Evolutionary conservation across 2,329 filamentous ascomycete species (phyloP), one percentile per base, ranked within the genome.

Genomic region (Stemphylium lycopersici): DNA sequence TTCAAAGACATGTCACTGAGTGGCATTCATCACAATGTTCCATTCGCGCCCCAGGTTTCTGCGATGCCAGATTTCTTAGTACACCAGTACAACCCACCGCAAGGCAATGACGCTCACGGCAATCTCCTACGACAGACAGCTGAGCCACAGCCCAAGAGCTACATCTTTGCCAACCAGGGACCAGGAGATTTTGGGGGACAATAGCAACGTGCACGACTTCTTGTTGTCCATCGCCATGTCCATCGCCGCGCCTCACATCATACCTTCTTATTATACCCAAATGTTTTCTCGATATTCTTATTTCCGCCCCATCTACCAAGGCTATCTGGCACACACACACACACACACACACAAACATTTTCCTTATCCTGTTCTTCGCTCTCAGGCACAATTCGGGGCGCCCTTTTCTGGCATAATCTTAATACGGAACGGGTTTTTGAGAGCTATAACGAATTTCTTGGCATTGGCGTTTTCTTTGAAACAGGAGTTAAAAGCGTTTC

Each of bases 91-190:
- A 75, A 68, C 26, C 78, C 79, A 18, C 78, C 79, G 16, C 71
- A 76, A 13, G 73, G 73, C n/a, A 58, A 72, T 24, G 77, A 67
- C 41, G 47, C 75, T 39, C 62, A 70, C 41, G 64, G 61, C 42
- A 62, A 62, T 11, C 42, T 69, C 11, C 52, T 68, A 32, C 69
- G 68, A n/a, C 65, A 66, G 29, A 59, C 65, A 20, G 61, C 58
- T 7, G 72, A 74, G 48, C 65, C 68, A n/a, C 65, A 72, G 56
- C 61, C 75, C 2, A 81, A 80, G 66, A 79, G 72, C 52, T 81
- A 79, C 59, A 77, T 78, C 13, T 81, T 81, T 51, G 76, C 78
- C 40, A 80, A 80, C 43, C 76, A 79, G 52, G 76, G 76, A 8
- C 78, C 79, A 1, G 70, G 74, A 55, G 76, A 80, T 59, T 81